Evolutionary conservation across 1,139 yeast species (phyloP), one percentile per base, ranked within the genome.

Genomic region (Pneumocystis canis): DNA sequence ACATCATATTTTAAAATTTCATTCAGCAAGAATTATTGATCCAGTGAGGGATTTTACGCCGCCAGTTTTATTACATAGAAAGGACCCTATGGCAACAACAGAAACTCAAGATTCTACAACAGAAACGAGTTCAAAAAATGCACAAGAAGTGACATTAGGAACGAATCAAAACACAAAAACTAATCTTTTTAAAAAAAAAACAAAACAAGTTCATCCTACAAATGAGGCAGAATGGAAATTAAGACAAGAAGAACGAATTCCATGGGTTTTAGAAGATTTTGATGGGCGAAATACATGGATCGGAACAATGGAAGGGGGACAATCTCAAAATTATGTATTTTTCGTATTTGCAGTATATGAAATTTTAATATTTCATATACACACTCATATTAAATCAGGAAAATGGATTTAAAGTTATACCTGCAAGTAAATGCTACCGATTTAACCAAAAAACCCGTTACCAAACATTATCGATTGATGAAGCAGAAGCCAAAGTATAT

Each of bases 251-350:
- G 98, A 92, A 74, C 89, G 85, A 72, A 90, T 88, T 70, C 98
- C 98, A 0, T 92, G 98, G 98, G 95, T 94, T 25, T 78, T 94
- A 79, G 97, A 90, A 75, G 98, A 94, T 75, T 90, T 87, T 73
- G 96, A 89, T 69, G 96, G 96, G 63, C 80, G 83, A 66, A 90
- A 92, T 72, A 94, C 95, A 0, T 92, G 88, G 85, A 97, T 90
- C 30, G 97, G 98, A 41, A 87, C 86, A 69, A 90, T 88, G 74
- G 98, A 92, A 75, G 98, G 97, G 0, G 95, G 94, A 11, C 87
- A 87, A 67, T 82, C 90, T 9, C 96, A 89, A 69, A 80, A 89
- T 25, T 90, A 88, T 72, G 96, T 89, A 5, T 77, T 92, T 62
- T 81, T 92, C 70, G 60, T 59, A 16, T 61, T 64, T 25, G 61